Percentiles rank a stretch among this genome's conserved stretches.
Evolutionary conservation across 1,284 basidiomycete genomes (phyloP).

Genomic region (Ganoderma multipileum): DNA sequence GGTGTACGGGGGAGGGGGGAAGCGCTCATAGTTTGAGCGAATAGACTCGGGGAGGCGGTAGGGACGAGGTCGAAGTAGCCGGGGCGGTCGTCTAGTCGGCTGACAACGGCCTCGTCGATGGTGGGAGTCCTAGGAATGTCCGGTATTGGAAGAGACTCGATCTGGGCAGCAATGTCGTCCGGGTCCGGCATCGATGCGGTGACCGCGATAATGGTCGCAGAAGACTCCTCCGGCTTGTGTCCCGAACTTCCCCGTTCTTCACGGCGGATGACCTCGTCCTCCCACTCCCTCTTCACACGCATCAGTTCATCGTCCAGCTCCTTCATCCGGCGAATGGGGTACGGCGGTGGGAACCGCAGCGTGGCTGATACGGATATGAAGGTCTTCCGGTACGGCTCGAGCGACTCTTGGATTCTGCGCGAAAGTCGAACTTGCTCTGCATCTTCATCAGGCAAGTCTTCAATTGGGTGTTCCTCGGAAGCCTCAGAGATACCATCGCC

Average conservation of each 20-base stretch:
- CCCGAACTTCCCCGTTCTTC: constrained; percentile 66
- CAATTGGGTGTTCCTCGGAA: constrained; percentile 39
- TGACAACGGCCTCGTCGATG: constrained; percentile 37
- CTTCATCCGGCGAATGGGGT: constrained; percentile 87
- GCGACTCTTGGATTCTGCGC: constrained; percentile 75
- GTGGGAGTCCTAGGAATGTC: constrained; percentile 55
- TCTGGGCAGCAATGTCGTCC: constrained; percentile 71
- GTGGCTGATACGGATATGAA: constrained; percentile 93
- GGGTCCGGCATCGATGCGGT: constrained; percentile 41
- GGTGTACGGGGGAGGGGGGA: constrained; percentile 36
- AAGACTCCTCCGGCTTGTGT: constrained; percentile 53
- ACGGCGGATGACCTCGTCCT: constrained; percentile 81
- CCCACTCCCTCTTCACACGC: constrained; percentile 75
- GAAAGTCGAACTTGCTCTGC: constrained; percentile 73
- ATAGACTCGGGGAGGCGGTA: constrained; percentile 33
- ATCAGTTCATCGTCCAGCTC: constrained; percentile 81
- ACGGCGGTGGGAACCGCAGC: constrained; percentile 88
- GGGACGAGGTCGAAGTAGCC: constrained; percentile 53
- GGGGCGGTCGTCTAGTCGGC: constrained; percentile 36
- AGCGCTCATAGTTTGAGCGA: constrained; percentile 29
- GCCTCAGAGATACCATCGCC: constrained; percentile 34
- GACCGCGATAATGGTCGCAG: constrained; percentile 38
- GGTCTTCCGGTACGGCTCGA: constrained; percentile 84
- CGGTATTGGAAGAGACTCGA: constrained; percentile 67
- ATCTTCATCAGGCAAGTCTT: constrained; percentile 72